A percentile compares a stretch with the other conserved stretches of the same genome.
These are phyloP conservation scores for Lichtheimia hyalospora DNA, from an alignment of 371 early-diverging fungal genomes.

Conservation along the genomic window DNA sequence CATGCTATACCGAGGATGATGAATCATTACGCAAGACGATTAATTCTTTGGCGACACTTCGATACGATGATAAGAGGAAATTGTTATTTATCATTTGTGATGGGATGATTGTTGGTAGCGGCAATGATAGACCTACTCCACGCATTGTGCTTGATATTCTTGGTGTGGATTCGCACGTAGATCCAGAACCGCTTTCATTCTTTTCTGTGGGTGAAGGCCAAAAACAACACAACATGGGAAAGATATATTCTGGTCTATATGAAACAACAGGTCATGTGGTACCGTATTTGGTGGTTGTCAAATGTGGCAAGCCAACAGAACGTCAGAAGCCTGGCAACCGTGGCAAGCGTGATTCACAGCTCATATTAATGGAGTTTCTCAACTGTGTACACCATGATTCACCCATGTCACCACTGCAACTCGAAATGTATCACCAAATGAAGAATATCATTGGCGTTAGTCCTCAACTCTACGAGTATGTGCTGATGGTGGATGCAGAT, in stretches of 20 bases:
- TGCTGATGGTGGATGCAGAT: slow-evolving; percentile 97
- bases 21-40: slow-evolving; percentile 92
- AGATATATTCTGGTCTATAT: slow-evolving; percentile 95
- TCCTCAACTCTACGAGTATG: slow-evolving; percentile 82
- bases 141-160: slow-evolving; percentile 91
- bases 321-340: slow-evolving; percentile 88
- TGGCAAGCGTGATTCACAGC: slow-evolving; percentile 99
- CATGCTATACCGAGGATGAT: slow-evolving; percentile 98
- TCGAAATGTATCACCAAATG: slow-evolving; percentile 91
- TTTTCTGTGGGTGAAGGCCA: slow-evolving; percentile 82
- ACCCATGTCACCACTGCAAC: slow-evolving; percentile 89
- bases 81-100: slow-evolving; percentile 89
- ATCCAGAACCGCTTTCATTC: slow-evolving; percentile 85
- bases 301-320: slow-evolving; percentile 79
- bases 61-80: slow-evolving; percentile 94
- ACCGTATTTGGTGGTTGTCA: slow-evolving; percentile 91
- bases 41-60: slow-evolving; percentile 84
- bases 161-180: slow-evolving; percentile 72
- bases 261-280: slow-evolving; percentile 78
- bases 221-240: slow-evolving; percentile 89
- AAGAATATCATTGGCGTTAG: slow-evolving; percentile 88
- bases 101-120: slow-evolving; percentile 88
- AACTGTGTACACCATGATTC: slow-evolving; percentile 91
- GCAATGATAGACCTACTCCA: slow-evolving; percentile 94
- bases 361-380: slow-evolving; percentile 98